Evolutionary conservation across 2,329 filamentous ascomycete species (phyloP).

Genomic region (Penicillium decumbens): DNA sequence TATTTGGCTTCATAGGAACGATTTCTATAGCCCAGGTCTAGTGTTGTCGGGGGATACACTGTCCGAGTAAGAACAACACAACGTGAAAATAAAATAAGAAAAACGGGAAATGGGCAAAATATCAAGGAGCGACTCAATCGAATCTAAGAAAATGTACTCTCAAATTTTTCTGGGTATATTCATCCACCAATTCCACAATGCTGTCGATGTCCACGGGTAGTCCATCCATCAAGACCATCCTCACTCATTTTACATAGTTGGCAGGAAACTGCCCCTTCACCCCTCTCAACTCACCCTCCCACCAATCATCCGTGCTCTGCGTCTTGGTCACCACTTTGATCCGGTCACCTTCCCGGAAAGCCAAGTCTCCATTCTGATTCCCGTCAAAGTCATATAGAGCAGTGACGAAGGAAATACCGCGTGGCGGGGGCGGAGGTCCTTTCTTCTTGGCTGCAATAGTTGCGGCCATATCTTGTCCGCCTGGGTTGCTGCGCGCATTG

Average conservation of each 20-base stretch:
- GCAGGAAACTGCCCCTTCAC: constrained; percentile 70
- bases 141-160: neutral
- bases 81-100: too few species aligned
- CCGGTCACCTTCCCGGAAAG: constrained; percentile 70
- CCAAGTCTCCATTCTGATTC: constrained; percentile 64
- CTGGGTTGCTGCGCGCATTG: constrained; percentile 41
- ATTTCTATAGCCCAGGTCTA: too few species aligned
- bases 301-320: constrained; percentile 78
- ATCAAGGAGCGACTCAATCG: neutral
- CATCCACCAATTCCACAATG: neutral
- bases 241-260: constrained; percentile 63
- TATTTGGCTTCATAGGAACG: too few species aligned
- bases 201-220: neutral
- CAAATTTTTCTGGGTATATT: neutral
- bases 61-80: too few species aligned
- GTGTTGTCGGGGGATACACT: too few species aligned
- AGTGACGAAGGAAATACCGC: constrained; percentile 56
- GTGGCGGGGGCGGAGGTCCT: constrained; percentile 66
- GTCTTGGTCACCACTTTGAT: constrained; percentile 77
- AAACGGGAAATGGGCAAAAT: too few species aligned
- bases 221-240: neutral
- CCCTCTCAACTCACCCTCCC: constrained; percentile 72
- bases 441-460: constrained; percentile 60
- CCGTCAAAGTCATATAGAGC: constrained; percentile 72
- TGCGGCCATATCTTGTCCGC: constrained; percentile 31